These are phyloP conservation scores for Pistacia vera DNA, from an alignment of 345 rosid genomes.

Conservation along the genomic window DNA sequence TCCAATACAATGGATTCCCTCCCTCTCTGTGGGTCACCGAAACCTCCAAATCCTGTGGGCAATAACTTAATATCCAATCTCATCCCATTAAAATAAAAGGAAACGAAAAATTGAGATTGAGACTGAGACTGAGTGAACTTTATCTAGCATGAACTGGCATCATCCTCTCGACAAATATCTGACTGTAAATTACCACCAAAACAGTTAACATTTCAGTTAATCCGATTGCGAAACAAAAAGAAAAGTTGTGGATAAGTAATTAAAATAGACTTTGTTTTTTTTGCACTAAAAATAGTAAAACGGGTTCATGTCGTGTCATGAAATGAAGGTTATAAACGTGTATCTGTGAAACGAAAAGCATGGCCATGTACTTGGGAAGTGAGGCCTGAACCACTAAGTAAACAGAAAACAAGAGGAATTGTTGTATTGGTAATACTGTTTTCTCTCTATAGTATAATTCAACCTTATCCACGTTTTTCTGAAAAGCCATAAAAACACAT, in stretches of 20 bases:
- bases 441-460: background rate
- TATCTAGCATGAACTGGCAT: no score
- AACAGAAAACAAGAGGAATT: background rate
- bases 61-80: no score
- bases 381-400: background rate
- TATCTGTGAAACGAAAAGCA: background rate
- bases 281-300: background rate
- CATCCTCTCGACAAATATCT: no score
- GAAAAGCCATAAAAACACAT: background rate
- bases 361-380: background rate
- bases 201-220: no score
- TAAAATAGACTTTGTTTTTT: background rate
- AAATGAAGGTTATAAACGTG: background rate
- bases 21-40: background rate
- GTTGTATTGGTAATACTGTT: background rate
- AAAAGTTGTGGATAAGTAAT: no score
- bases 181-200: no score
- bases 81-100: no score
- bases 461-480: background rate
- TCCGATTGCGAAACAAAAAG: no score
- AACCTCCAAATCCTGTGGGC: background rate
- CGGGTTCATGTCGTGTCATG: background rate
- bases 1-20: slow-evolving; percentile 22
- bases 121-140: no score
- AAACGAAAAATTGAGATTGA: no score